Conservation (phyloP, 2,329 filamentous ascomycete genomes). For the Aspergillus arachidicola region DNA sequence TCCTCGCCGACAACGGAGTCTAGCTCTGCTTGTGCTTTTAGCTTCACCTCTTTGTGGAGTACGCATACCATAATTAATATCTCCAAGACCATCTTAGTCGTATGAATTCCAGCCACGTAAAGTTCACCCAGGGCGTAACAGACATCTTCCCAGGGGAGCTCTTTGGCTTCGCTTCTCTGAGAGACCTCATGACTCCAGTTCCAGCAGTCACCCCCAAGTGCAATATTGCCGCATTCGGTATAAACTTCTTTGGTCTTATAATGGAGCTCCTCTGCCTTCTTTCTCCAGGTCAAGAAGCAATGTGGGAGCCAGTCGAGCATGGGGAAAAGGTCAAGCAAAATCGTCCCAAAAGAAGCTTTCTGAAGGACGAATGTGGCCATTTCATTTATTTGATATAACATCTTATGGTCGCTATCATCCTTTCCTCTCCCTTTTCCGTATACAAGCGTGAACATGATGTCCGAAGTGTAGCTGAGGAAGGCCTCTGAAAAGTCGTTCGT, state of each 20-base stretch:
- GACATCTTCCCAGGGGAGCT: conserved; percentile 46
- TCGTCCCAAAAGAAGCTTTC: conserved; percentile 6
- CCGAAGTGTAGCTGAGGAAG: conserved; percentile 53
- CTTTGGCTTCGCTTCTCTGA: conserved; percentile 40
- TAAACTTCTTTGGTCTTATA: conserved; percentile 18
- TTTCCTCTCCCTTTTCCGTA: conserved; percentile 52
- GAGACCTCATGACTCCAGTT: conserved; percentile 25
- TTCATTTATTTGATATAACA: conserved; percentile 52
- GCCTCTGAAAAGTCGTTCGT: conserved; percentile 48
- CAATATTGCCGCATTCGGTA: conserved; percentile 9
- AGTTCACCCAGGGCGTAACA: conserved; percentile 49
- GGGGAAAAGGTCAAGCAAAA: conserved; percentile 16
- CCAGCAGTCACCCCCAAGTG: conserved; percentile 16
- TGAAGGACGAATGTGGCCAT: conserved; percentile 26
- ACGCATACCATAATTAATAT: conserved; percentile 51
- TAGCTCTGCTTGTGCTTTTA: conserved; percentile 40
- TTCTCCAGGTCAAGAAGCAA: conserved; percentile 13
- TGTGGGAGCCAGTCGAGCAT: conserved; percentile 11
- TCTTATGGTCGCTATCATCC: conserved; percentile 46
- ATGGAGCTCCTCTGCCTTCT: conserved; percentile 16
- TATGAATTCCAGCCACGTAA: conserved; percentile 54
- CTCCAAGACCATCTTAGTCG: conserved; percentile 50
- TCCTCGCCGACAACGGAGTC: conserved; percentile 34
- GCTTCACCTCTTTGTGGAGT: conserved; percentile 45
- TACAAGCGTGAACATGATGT: conserved; percentile 54